Conservation (phyloP, 768 basidiomycete genomes). For the Mycena chlorophos region DNA sequence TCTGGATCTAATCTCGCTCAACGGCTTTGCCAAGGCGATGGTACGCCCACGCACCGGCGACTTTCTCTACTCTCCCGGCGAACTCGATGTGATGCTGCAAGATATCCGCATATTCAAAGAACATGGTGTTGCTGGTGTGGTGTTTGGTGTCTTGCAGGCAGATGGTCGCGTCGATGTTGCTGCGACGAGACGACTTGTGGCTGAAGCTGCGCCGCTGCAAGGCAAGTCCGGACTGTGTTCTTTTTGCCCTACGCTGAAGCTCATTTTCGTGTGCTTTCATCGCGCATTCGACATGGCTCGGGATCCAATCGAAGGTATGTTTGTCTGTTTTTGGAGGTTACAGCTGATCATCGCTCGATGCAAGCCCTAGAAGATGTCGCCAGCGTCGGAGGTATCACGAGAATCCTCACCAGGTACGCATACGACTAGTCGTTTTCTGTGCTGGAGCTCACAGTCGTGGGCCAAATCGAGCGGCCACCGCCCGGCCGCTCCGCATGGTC, state of each 20-base stretch:
- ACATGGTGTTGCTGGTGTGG: conserved; percentile 61
- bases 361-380: conserved; percentile 51
- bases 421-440: neutral
- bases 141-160: conserved; percentile 60
- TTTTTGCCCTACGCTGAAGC: neutral
- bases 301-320: conserved; percentile 59
- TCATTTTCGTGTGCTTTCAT: conserved; percentile 18
- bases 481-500: conserved; percentile 40
- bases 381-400: conserved; percentile 63
- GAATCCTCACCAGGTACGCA: conserved; percentile 73
- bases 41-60: conserved; percentile 78
- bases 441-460: neutral
- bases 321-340: neutral
- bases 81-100: conserved; percentile 72
- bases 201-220: conserved; percentile 24
- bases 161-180: conserved; percentile 61
- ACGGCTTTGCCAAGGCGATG: conserved; percentile 56
- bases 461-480: conserved; percentile 50
- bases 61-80: conserved; percentile 68
- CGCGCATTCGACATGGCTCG: conserved; percentile 52
- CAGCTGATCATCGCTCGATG: neutral
- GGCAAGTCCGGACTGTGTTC: conserved; percentile 2
- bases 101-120: conserved; percentile 67
- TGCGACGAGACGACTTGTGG: conserved; percentile 38
- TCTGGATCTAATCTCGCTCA: conserved; percentile 4